These are phyloP conservation scores for Kwoniella shandongensis DNA, from an alignment of 768 basidiomycete genomes.

Conservation along the genomic window DNA sequence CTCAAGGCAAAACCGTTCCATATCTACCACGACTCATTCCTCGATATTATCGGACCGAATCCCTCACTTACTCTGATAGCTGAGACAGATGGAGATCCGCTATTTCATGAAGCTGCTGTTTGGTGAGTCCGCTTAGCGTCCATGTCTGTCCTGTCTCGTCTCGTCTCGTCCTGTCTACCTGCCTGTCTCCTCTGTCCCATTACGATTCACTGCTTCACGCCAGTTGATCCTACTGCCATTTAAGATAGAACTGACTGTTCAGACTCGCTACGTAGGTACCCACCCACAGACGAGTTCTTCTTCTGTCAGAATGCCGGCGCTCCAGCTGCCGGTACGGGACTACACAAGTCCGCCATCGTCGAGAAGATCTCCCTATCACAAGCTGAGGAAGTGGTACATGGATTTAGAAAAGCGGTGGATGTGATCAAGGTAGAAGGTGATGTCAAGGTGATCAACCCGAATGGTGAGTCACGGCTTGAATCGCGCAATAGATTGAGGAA, in stretches of 20 bases:
- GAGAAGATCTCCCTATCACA: conserved; percentile 65
- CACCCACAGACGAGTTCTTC: conserved; percentile 69
- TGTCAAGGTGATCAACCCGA: conserved; percentile 15
- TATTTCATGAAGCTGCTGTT: conserved; percentile 69
- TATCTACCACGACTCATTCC: conserved; percentile 61
- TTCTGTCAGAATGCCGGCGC: conserved; percentile 73
- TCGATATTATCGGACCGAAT: conserved; percentile 61
- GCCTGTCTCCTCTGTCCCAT: background rate
- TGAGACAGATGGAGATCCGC: conserved; percentile 64
- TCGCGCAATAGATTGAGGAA: conserved; percentile 13
- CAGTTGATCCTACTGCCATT: too few relatives aligned
- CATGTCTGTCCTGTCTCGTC: too few relatives aligned
- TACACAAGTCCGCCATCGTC: conserved; percentile 66
- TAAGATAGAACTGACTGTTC: too few relatives aligned
- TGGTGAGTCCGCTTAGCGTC: conserved; percentile 24
- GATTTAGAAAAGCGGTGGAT: conserved; percentile 20
- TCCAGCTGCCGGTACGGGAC: conserved; percentile 63
- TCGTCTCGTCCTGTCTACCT: background rate
- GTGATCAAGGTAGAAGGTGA: conserved; percentile 19
- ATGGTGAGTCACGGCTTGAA: conserved; percentile 64
- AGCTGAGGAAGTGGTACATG: conserved; percentile 49
- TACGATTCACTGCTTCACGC: too few relatives aligned
- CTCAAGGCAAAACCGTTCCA: conserved; percentile 57
- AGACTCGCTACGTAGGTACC: too few relatives aligned
- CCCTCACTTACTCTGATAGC: conserved; percentile 66